These are phyloP conservation scores for Mayamaea pseudoterrestris DNA, from an alignment of 108 stramenopile species.

Conservation along the genomic window DNA sequence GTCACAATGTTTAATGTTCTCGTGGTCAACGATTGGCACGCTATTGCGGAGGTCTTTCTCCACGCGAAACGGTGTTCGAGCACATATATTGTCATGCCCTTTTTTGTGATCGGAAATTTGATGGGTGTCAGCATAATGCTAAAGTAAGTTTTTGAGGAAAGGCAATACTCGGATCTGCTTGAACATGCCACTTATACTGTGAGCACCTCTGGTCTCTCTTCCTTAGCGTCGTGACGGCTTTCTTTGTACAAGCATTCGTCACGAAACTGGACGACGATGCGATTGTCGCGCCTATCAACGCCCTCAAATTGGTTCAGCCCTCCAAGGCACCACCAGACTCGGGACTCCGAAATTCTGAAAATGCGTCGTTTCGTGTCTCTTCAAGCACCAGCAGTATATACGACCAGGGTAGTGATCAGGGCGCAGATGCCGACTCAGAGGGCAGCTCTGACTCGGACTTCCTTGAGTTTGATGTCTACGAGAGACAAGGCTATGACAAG, in stretches of 20 bases:
- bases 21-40: conserved; percentile 57
- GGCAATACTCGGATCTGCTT: no score
- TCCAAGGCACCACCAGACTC: conserved; percentile 2
- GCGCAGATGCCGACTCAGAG: conserved; percentile 14
- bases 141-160: no score
- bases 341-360: not conserved
- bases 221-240: conserved; percentile 41
- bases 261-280: conserved; percentile 23
- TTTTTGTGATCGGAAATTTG: conserved; percentile 31
- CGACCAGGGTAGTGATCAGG: conserved; percentile 4
- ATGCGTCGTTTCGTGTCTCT: not conserved
- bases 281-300: not conserved
- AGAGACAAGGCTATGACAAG: conserved; percentile 36
- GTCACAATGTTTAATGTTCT: conserved; percentile 47
- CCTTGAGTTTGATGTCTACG: conserved; percentile 36
- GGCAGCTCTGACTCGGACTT: conserved; percentile 15
- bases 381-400: not conserved
- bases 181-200: no score
- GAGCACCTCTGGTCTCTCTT: no score
- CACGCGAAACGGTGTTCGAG: conserved; percentile 21
- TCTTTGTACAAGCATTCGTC: conserved; percentile 50
- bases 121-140: conserved; percentile 27
- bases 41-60: conserved; percentile 35
- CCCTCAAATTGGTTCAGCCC: not conserved
- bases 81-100: conserved; percentile 32